Percentiles rank a stretch among this genome's conserved stretches.
Conservation (phyloP, 2,329 filamentous ascomycete species). For the Parafenestella ontariensis region DNA sequence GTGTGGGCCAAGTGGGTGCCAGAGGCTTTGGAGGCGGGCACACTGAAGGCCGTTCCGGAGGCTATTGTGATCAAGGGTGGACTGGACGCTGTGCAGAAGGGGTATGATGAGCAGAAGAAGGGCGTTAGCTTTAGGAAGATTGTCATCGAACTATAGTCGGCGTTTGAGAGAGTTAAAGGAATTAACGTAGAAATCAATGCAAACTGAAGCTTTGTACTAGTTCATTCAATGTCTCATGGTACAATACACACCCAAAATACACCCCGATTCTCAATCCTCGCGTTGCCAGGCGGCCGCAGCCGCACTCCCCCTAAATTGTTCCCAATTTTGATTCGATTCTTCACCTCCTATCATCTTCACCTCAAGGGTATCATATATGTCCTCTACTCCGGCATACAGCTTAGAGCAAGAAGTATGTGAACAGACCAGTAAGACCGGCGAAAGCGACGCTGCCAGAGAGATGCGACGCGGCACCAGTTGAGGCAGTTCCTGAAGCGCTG, state of each 20-base stretch:
- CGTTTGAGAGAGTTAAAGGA: neutral
- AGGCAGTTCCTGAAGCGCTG: constrained; percentile 8
- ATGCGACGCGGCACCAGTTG: constrained; percentile 37
- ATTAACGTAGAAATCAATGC: neutral
- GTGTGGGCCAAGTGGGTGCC: constrained; percentile 45
- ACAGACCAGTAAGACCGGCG: constrained; percentile 35
- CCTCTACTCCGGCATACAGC: constrained; percentile 2
- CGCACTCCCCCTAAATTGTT: neutral
- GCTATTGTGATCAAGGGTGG: constrained; percentile 40
- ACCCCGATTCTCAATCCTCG: constrained; percentile 7
- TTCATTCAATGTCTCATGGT: constrained; percentile 13
- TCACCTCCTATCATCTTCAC: constrained; percentile 2
- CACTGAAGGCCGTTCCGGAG: constrained; percentile 40
- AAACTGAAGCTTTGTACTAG: neutral
- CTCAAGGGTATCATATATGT: constrained; percentile 20
- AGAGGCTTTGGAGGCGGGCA: constrained; percentile 39
- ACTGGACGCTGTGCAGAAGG: constrained; percentile 37
- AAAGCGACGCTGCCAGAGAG: constrained; percentile 33
- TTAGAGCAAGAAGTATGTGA: constrained; percentile 44
- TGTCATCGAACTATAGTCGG: constrained; percentile 33
- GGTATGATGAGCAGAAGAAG: constrained; percentile 34
- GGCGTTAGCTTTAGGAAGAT: constrained; percentile 46
- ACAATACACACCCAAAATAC: constrained; percentile 22
- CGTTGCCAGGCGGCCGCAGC: neutral
- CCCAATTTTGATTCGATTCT: neutral